Conservation (phyloP, 305 asterid genomes). For the Fraxinus greggii region DNA sequence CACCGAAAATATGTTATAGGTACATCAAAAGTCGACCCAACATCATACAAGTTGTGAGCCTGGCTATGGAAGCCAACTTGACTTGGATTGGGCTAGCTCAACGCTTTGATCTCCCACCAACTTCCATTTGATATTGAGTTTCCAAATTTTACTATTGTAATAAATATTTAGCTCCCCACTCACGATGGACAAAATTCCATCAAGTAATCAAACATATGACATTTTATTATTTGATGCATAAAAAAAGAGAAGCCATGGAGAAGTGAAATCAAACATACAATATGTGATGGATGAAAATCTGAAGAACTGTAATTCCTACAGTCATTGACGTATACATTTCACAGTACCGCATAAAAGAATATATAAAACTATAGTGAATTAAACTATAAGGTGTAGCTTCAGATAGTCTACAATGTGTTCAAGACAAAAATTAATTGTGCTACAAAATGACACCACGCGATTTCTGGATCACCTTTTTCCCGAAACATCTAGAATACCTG, state of each 20-base stretch:
- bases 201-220: neutral
- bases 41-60: neutral
- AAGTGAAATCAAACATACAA: conserved; percentile 14
- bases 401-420: conserved; percentile 25
- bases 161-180: neutral
- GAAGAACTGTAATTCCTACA: conserved; percentile 16
- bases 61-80: neutral
- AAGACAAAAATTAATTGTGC: conserved; percentile 19
- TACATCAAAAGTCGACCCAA: neutral
- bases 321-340: conserved; percentile 29
- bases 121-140: neutral
- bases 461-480: conserved; percentile 24
- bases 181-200: neutral
- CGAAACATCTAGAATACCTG: conserved; percentile 30
- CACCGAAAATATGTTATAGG: neutral
- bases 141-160: neutral
- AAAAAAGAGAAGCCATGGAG: neutral
- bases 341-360: conserved; percentile 26
- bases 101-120: neutral
- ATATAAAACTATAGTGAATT: conserved; percentile 31
- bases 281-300: neutral
- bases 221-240: neutral
- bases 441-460: conserved; percentile 32
- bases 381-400: conserved; percentile 31
- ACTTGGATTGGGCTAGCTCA: neutral